phyloP scores from a whole-genome alignment of 176 grass and related monocot species.

The Eleusine indica region DNA sequence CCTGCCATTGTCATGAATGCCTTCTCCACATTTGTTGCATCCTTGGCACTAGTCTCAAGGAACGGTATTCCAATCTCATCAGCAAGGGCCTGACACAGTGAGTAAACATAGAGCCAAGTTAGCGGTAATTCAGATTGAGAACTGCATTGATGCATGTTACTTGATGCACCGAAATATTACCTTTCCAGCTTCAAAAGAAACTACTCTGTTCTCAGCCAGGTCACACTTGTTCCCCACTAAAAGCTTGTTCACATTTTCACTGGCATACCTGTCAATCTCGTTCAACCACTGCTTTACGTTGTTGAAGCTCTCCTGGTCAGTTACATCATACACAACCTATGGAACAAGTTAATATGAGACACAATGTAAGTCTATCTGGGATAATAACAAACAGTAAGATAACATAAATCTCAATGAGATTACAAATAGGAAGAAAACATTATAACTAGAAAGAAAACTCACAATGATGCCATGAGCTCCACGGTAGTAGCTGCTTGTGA shows the following conservation, averaged over 20 bases:
- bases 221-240: constrained; percentile 76
- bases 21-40: constrained; percentile 79
- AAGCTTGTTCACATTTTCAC: constrained; percentile 83
- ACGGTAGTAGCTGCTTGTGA: constrained; percentile 80
- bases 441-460: constrained; percentile 13
- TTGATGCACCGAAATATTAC: constrained; percentile 35
- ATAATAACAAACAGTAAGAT: not conserved
- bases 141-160: not conserved
- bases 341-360: constrained; percentile 17
- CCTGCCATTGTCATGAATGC: constrained; percentile 77
- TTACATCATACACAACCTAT: constrained; percentile 78
- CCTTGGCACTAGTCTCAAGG: constrained; percentile 77
- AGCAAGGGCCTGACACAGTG: constrained; percentile 49
- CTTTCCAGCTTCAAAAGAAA: constrained; percentile 68
- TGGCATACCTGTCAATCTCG: constrained; percentile 74
- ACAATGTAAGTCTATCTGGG: not conserved
- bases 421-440: not conserved
- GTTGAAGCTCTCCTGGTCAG: constrained; percentile 79
- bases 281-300: constrained; percentile 80
- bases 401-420: not conserved
- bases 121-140: not conserved
- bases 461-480: constrained; percentile 81
- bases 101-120: constrained; percentile 17
- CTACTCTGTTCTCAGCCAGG: constrained; percentile 56
- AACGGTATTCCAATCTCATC: constrained; percentile 81